Evolutionary conservation across 1,284 basidiomycete species (phyloP).

Genomic region (Sphaerobolus stellatus): DNA sequence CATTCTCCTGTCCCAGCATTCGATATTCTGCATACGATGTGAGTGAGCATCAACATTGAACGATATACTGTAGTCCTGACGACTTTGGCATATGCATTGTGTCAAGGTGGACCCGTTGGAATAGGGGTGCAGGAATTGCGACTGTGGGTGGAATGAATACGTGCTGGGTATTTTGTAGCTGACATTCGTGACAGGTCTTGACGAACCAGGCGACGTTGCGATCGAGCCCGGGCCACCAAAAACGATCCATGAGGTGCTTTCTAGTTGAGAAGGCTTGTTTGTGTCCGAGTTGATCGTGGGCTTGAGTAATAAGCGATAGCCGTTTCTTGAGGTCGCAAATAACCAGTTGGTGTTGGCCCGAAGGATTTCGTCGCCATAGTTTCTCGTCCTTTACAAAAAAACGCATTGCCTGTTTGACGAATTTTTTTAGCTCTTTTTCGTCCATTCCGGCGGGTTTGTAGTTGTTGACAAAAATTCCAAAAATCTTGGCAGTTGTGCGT

Average conservation of each 20-base stretch:
- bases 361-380: background rate
- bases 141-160: conserved; percentile 1
- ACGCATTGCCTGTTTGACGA: background rate
- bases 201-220: conserved; percentile 1
- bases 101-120: conserved; percentile 11
- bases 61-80: no score
- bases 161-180: background rate
- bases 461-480: background rate
- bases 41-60: no score
- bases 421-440: background rate
- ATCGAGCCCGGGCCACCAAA: conserved; percentile 9
- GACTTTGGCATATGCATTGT: conserved; percentile 2
- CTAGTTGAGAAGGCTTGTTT: conserved; percentile 1
- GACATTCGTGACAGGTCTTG: conserved; percentile 5
- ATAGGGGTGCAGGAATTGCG: background rate
- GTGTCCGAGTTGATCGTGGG: conserved; percentile 9
- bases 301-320: background rate
- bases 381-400: background rate
- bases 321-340: background rate
- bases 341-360: background rate
- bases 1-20: no score
- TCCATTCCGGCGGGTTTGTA: background rate
- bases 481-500: background rate
- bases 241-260: background rate
- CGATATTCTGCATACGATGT: no score